A percentile compares a stretch with the other conserved stretches of the same genome.
Evolutionary conservation across 2,329 filamentous ascomycete genomes (phyloP).

Genomic region (Macrophomina phaseolina): DNA sequence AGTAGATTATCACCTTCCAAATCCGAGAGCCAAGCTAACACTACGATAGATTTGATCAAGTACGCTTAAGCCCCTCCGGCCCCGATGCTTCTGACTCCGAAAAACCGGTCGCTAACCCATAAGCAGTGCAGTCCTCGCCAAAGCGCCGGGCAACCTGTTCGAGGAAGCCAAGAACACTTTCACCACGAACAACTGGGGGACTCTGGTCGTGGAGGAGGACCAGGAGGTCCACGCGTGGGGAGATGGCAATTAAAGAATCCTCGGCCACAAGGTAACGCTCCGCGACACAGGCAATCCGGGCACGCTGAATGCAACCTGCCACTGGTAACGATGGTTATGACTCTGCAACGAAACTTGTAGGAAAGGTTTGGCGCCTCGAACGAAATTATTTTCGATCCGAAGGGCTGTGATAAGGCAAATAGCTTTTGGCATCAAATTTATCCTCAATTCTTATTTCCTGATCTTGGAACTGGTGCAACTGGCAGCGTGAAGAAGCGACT

Average conservation of each 20-base stretch:
- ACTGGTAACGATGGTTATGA: not conserved
- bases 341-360: not conserved
- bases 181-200: constrained; percentile 62
- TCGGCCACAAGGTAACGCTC: not conserved
- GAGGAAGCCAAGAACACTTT: constrained; percentile 64
- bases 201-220: constrained; percentile 78
- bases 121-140: constrained; percentile 76
- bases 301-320: not conserved
- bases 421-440: not conserved
- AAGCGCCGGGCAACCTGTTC: constrained; percentile 72
- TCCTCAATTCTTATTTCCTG: not conserved
- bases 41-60: constrained; percentile 48
- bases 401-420: not conserved
- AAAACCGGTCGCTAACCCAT: not conserved
- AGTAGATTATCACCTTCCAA: constrained; percentile 39
- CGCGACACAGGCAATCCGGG: not conserved
- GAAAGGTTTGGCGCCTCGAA: not conserved
- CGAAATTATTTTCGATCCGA: not conserved
- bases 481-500: constrained; percentile 11
- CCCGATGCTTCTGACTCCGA: not conserved
- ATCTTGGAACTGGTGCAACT: not conserved
- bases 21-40: constrained; percentile 30
- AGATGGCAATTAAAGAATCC: not conserved
- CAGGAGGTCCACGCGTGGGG: constrained; percentile 58
- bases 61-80: constrained; percentile 37